These are phyloP conservation scores for Pterulicium gracile DNA, from an alignment of 1,284 basidiomycete genomes.

Conservation along the genomic window DNA sequence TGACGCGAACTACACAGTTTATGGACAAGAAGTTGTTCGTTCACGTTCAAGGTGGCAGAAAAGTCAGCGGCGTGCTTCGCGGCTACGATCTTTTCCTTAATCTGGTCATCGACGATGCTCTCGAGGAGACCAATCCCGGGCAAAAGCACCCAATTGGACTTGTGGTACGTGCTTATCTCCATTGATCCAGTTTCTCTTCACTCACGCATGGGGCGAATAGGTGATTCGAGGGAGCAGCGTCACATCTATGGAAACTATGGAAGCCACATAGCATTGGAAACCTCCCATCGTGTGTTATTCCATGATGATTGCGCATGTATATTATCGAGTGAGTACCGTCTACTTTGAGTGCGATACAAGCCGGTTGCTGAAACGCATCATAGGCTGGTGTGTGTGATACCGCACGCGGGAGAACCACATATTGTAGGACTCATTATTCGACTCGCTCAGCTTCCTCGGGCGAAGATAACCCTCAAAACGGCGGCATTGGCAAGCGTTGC, in stretches of 20 bases:
- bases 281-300: no score
- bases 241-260: slow-evolving; percentile 81
- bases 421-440: no score
- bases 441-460: no score
- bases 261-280: slow-evolving; percentile 37
- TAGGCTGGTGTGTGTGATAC: no score
- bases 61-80: slow-evolving; percentile 90
- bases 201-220: slow-evolving; percentile 33
- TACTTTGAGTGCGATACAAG: no score
- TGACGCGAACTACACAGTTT: slow-evolving; percentile 56
- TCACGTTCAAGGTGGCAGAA: slow-evolving; percentile 92
- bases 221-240: slow-evolving; percentile 93
- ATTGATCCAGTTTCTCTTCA: background rate
- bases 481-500: no score
- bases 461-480: no score
- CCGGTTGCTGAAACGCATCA: no score
- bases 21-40: slow-evolving; percentile 98
- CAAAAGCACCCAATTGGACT: slow-evolving; percentile 87
- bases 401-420: no score
- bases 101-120: slow-evolving; percentile 91
- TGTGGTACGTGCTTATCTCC: slow-evolving; percentile 50
- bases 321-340: no score
- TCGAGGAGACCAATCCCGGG: slow-evolving; percentile 86
- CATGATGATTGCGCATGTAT: no score
- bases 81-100: slow-evolving; percentile 99